Base-by-base conservation (phyloP, 169 alveolate species). In the Plasmodium knowlesi region DNA sequence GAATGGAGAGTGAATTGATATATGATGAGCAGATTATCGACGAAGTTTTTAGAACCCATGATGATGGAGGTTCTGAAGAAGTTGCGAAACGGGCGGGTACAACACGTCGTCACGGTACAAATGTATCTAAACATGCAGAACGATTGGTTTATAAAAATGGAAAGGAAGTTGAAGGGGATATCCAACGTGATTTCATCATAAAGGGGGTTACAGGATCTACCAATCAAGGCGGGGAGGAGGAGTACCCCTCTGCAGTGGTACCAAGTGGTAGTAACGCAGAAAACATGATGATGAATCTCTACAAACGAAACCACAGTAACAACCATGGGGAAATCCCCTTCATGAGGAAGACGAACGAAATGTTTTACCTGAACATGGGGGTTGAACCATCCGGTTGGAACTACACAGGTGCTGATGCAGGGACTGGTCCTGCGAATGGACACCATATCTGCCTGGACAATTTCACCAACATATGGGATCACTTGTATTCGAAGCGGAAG, bases 1-100 rank as follows among this genome's bases (percentile, higher is more conserved):
- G 46, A 1, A 16, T 37, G 34, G 94, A 89, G 67, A 89, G 82
- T 8, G 39, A 89, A 46, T 61, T 89, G 22, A 43, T 89, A 16
- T 53, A 89, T 41, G 72, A 89, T 80, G 94, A 89, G 50, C 28
- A 79, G 43, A 81, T 89, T 61, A 89, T 89, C 12, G 71, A 53
- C 8, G 94, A 89, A 25, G 39, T 89, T 9, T 89, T 89, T 80
- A 28, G 22, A 37, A 37, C 9, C 1, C 39, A 81, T 79, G 84
- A 81, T 79, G 84, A 57, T n/a, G 37, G 61, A 19, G 43, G 14
- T 50, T 10, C 16, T 12, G 92, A 83, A n/a, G 22, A 37, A 34
- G 14, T 19, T 57, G 25, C 28, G 50, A n/a, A n/a, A 8, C 16
- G 57, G 57, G 22, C 8, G 83, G 34, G 83, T 6, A 74, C 25